phyloP scores from a whole-genome alignment of 306 rosid species.

The Phaseolus lunatus region DNA sequence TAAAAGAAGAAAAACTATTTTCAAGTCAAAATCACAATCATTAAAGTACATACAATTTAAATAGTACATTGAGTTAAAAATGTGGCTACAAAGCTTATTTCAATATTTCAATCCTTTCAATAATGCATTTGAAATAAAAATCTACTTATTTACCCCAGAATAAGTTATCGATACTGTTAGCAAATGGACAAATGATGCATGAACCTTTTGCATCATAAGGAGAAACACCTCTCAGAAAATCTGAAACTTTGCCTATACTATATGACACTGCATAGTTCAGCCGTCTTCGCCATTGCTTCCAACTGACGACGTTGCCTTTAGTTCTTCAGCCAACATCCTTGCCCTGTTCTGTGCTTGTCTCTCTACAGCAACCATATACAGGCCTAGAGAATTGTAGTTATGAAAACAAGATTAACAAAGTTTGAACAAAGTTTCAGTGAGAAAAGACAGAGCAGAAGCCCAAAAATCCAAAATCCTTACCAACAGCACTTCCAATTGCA shows the following conservation, averaged over 20 bases:
- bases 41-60: not conserved
- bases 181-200: constrained; percentile 15
- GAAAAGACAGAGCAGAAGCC: constrained; percentile 9
- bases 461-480: constrained; percentile 41
- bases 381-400: constrained; percentile 43
- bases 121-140: constrained; percentile 4
- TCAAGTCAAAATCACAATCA: not conserved
- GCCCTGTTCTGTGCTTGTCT: constrained; percentile 53
- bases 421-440: not conserved
- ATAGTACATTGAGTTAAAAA: not conserved
- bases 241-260: constrained; percentile 26
- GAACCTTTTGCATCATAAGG: constrained; percentile 21
- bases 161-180: constrained; percentile 6
- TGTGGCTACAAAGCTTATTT: not conserved
- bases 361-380: constrained; percentile 61
- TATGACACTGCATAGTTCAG: constrained; percentile 26
- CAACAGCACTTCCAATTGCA: constrained; percentile 57
- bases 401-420: constrained; percentile 13
- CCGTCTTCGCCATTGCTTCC: constrained; percentile 22
- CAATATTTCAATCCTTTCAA: not conserved
- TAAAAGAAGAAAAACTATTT: not conserved
- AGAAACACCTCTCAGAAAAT: constrained; percentile 29
- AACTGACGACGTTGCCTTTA: constrained; percentile 49
- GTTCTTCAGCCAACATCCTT: constrained; percentile 55
- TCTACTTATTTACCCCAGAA: constrained; percentile 28